Base-by-base conservation (phyloP, 1,284 basidiomycete genomes). In the Cryptococcus sp. region DNA sequence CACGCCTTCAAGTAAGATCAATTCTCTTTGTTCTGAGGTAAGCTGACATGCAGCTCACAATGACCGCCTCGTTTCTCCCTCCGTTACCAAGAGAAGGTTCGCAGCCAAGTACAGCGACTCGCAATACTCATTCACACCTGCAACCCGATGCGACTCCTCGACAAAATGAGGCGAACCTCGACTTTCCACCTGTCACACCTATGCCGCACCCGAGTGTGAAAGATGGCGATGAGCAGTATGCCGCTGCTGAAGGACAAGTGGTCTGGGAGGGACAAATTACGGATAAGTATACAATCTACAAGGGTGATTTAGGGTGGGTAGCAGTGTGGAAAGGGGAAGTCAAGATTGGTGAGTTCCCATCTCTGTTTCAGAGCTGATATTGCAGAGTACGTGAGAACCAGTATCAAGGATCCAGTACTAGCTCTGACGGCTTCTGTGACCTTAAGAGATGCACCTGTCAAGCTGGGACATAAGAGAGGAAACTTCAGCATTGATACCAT, bases 51-150 rank as follows among this genome's bases (percentile, higher is more conserved):
- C 85, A 91, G 73, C 77, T 91, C 21, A 83, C 88, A 1, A 80
- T 89, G 40, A 87, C 90, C 43, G 86, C 87, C 0, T 83, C 83
- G 1, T 91, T 91, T 68, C 87, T 91, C 34, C 84, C 88, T 1
- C 78, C 78, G 7, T 7, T n/a, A 5, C 36, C 36, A 5, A 39
- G 36, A 7, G 7, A 19, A 39, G 14, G 28, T 4, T 18, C 19
- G 37, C 25, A n/a, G 18, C 31, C 34, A 48, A 22, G 21, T 18
- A 36, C 46, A 46, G 13, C 28, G 18, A 28, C 28, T 11, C 28
- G 28, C 28, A 28, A 11, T 11, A 28, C 4, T 19, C 46, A 18
- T 7, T 10, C 47, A 25, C 43, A 7, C 3, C 53, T 67, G 63
- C 47, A 72, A 5, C 36, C 36, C 36, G 36, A 39, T 39, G 56